Evolutionary conservation across 345 rosid species (phyloP).

Genomic region (Eucalyptus curtisii): DNA sequence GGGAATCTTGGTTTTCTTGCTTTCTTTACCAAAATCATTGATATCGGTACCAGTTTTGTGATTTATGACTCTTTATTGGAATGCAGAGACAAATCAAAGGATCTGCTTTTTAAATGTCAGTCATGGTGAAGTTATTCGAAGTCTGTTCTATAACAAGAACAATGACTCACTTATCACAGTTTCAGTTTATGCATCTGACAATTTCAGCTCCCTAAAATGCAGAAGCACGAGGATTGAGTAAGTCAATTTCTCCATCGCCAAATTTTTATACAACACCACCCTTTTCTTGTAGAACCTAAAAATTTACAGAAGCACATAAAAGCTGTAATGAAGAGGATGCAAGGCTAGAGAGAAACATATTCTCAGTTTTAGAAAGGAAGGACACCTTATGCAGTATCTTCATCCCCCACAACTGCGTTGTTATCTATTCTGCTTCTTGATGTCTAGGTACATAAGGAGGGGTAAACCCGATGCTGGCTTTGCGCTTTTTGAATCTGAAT

Average conservation of each 20-base stretch:
- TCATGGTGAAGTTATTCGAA: slow-evolving; percentile 53
- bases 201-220: slow-evolving; percentile 57
- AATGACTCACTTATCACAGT: slow-evolving; percentile 62
- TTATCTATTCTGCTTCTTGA: background rate
- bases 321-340: background rate
- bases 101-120: slow-evolving; percentile 55
- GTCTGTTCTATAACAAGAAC: slow-evolving; percentile 60
- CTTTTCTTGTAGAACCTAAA: background rate
- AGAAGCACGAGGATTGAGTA: slow-evolving; percentile 61
- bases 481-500: slow-evolving; percentile 75
- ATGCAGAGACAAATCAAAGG: slow-evolving; percentile 52
- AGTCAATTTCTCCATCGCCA: background rate
- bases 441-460: slow-evolving; percentile 52
- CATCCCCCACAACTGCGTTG: background rate
- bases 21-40: background rate
- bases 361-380: background rate
- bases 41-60: background rate
- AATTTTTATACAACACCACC: background rate
- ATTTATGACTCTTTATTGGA: background rate
- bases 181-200: slow-evolving; percentile 54
- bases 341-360: background rate
- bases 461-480: slow-evolving; percentile 71
- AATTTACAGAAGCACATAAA: background rate
- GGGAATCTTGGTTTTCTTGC: background rate
- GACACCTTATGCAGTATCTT: background rate